Conservation (phyloP, 2,329 filamentous ascomycete species). For the Periconia macrospinosa region DNA sequence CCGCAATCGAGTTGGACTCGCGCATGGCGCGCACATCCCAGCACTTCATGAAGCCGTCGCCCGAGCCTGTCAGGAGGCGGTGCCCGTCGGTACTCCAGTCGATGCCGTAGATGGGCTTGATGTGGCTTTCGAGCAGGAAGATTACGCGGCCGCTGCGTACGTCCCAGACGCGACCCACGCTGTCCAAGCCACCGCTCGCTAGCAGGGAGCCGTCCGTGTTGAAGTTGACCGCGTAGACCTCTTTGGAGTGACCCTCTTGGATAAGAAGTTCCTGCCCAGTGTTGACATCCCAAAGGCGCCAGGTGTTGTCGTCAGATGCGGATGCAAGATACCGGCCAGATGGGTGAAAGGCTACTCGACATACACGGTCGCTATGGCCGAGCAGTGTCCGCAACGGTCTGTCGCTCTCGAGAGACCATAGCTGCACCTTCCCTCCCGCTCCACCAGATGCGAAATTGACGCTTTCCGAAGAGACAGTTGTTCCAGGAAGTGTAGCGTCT, state of each 20-base stretch:
- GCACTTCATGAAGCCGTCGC: conserved; percentile 95
- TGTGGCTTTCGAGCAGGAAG: conserved; percentile 92
- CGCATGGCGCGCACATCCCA: conserved; percentile 94
- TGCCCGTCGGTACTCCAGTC: conserved; percentile 93
- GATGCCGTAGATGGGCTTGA: conserved; percentile 88
- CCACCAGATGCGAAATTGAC: conserved; percentile 91
- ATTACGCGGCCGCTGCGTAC: conserved; percentile 87
- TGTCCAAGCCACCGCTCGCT: conserved; percentile 90
- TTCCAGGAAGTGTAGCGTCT: conserved; percentile 71
- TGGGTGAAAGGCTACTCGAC: conserved; percentile 91
- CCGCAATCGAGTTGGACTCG: conserved; percentile 80
- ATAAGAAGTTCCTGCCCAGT: conserved; percentile 80
- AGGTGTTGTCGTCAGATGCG: conserved; percentile 93
- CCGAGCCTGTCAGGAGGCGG: conserved; percentile 88
- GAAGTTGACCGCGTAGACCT: conserved; percentile 88
- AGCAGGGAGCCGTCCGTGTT: conserved; percentile 88
- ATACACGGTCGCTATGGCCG: conserved; percentile 85
- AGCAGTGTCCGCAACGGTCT: conserved; percentile 80
- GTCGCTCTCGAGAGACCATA: conserved; percentile 88
- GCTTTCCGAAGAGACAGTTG: conserved; percentile 69
- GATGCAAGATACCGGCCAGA: conserved; percentile 88
- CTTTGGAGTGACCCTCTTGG: conserved; percentile 92
- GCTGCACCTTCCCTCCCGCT: conserved; percentile 81
- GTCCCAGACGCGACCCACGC: conserved; percentile 95
- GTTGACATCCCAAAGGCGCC: conserved; percentile 93